phyloP scores from a whole-genome alignment of 2,329 filamentous ascomycete species.

The Talaromyces sp. region DNA sequence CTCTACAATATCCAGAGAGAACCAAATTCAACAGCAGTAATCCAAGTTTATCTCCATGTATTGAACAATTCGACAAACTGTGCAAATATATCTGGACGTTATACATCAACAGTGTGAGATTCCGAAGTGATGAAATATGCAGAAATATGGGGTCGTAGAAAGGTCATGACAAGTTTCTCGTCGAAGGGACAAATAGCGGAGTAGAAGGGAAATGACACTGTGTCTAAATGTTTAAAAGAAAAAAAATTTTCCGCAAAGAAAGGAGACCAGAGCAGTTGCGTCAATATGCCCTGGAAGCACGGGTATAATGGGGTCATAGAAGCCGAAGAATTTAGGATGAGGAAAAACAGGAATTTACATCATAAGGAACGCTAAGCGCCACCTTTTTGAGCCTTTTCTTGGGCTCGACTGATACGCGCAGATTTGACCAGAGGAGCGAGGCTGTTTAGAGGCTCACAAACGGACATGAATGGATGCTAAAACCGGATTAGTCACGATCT shows the following conservation, averaged over 20 bases:
- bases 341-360: slow-evolving; percentile 14
- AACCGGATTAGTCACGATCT: slow-evolving; percentile 16
- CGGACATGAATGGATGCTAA: slow-evolving; percentile 77
- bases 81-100: slow-evolving; percentile 5
- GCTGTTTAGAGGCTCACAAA: slow-evolving; percentile 69
- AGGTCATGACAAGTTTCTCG: not conserved
- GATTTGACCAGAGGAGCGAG: slow-evolving; percentile 83
- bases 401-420: slow-evolving; percentile 77
- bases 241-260: slow-evolving; percentile 1
- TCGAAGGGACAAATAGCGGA: not conserved
- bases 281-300: slow-evolving; percentile 17
- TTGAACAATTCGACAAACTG: not conserved
- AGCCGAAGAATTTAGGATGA: not conserved
- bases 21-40: not conserved
- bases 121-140: not conserved
- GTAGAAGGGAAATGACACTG: not conserved
- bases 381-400: slow-evolving; percentile 74
- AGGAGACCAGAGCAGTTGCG: slow-evolving; percentile 9
- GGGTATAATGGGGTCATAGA: slow-evolving; percentile 17
- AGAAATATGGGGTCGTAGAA: slow-evolving; percentile 2
- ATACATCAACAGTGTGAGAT: slow-evolving; percentile 11
- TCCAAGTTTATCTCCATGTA: not conserved
- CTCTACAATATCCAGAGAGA: slow-evolving; percentile 10
- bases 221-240: slow-evolving; percentile 2
- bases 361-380: slow-evolving; percentile 31